Evolutionary conservation across 805 yeast species (phyloP).

Genomic region (Tetrapisispora pingtungensis): DNA sequence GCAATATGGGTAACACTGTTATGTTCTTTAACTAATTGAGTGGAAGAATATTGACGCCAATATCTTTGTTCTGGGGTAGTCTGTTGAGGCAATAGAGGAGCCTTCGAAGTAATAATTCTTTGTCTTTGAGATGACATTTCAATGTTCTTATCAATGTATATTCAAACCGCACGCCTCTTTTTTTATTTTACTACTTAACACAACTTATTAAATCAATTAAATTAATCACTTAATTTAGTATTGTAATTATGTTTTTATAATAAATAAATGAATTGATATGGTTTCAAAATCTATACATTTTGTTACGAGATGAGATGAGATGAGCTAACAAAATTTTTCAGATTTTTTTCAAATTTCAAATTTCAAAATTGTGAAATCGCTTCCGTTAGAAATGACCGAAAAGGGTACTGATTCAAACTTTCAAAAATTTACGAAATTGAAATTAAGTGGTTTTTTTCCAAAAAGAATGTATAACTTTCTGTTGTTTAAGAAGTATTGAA

Average conservation of each 20-base stretch:
- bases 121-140: slow-evolving; percentile 68
- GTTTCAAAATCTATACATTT: neutral
- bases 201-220: too few species aligned
- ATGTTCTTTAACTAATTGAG: slow-evolving; percentile 87
- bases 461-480: too few species aligned
- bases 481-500: too few species aligned
- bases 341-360: neutral
- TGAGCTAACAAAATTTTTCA: slow-evolving; percentile 2
- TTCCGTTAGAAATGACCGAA: neutral
- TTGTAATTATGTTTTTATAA: too few species aligned
- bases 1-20: slow-evolving; percentile 81
- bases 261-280: too few species aligned
- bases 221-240: too few species aligned
- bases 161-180: neutral
- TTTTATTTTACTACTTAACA: too few species aligned
- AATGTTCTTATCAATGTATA: neutral
- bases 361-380: neutral
- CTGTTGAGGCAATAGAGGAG: slow-evolving; percentile 64
- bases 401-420: too few species aligned
- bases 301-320: slow-evolving; percentile 1
- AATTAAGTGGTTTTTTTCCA: too few species aligned
- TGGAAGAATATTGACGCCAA: slow-evolving; percentile 80
- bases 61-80: slow-evolving; percentile 89
- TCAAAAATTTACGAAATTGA: too few species aligned
- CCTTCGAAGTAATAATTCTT: slow-evolving; percentile 54